These are phyloP conservation scores for Cystofilobasidium macerans DNA, from an alignment of 768 basidiomycete species.

Conservation along the genomic window DNA sequence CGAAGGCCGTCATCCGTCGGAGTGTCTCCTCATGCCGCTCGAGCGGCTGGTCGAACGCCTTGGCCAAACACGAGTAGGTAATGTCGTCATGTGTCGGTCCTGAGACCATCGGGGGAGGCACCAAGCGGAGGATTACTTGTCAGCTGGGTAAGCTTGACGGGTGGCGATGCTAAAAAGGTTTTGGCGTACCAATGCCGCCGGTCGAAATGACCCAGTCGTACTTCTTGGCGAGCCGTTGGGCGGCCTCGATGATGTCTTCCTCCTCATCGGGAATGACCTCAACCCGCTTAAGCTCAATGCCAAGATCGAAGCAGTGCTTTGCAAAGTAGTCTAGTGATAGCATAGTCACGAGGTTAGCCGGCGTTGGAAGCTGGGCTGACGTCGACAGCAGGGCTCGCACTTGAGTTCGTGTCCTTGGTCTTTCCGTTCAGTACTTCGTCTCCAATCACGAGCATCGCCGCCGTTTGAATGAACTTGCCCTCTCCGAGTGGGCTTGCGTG, in stretches of 20 bases:
- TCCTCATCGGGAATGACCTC: constrained; percentile 88
- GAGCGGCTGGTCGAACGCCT: constrained; percentile 51
- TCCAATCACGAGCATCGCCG: constrained; percentile 44
- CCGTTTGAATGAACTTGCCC: constrained; percentile 59
- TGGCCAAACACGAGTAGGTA: constrained; percentile 76
- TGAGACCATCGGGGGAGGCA: neutral
- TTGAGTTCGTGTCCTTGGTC: constrained; percentile 44
- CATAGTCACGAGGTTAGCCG: too few species aligned
- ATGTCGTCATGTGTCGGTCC: constrained; percentile 50
- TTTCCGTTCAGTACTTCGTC: constrained; percentile 91
- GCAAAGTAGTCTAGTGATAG: constrained; percentile 59
- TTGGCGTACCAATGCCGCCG: constrained; percentile 61
- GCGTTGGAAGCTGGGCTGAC: neutral
- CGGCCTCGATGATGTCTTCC: constrained; percentile 79
- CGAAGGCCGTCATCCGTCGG: constrained; percentile 17
- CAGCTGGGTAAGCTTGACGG: too few species aligned
- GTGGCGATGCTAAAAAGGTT: too few species aligned
- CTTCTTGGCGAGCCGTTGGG: constrained; percentile 60
- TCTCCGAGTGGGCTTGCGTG: constrained; percentile 53
- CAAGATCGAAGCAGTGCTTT: constrained; percentile 77
- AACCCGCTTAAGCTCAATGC: constrained; percentile 52
- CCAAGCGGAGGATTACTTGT: neutral
- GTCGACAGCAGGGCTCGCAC: neutral
- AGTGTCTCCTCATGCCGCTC: constrained; percentile 15
- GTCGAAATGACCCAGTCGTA: constrained; percentile 87